Base-by-base conservation (phyloP, 2,329 filamentous ascomycete species). In the Penicillium vulpinum region DNA sequence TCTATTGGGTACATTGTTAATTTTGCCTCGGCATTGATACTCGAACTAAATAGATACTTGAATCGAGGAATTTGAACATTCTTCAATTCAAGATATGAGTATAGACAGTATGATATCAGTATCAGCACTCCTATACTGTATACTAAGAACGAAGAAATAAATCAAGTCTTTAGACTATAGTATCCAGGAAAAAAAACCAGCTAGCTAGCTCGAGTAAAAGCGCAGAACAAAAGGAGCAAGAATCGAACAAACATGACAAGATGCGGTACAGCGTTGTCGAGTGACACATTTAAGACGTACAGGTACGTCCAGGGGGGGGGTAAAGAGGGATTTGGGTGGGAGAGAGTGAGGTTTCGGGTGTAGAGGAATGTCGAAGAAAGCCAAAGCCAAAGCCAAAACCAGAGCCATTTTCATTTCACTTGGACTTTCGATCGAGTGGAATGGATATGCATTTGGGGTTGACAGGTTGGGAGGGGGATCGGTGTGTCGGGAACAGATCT, bases 121-220 rank as follows among this genome's bases (percentile, higher is more conserved):
- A n/a, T n/a, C 28, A 44, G 11, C 26, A 45, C n/a, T 22, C 29
- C 28, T 35, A 35, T 46, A 15, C 21, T 33, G 28, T 21, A 28
- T 26, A 41, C 29, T n/a, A 35, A 15, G 16, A 39, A 22, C 28
- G 6, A 39, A 35, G n/a, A 24, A 9, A 31, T 15, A 39, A n/a
- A 46, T 36, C 29, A 36, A 33, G 29, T 51, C 52, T 54, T 51
- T 54, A 39, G 36, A 54, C 36, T 50, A 54, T 54, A 43, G 6
- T 46, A 49, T 41, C 57, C 36, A 58, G 33, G 35, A 51, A 36
- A 47, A 45, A 58, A 47, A 45, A 58, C 38, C n/a, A 53, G 47
- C 49, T 51, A 55, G 26, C 55, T 57, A 59, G 51, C 53, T 44
- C 21, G 35, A 26, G 28, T 8, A 24, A 51, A 54, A 49, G 9